These are phyloP conservation scores for Lecanicillium sp. DNA, from an alignment of 2,329 filamentous ascomycete species.

Conservation along the genomic window DNA sequence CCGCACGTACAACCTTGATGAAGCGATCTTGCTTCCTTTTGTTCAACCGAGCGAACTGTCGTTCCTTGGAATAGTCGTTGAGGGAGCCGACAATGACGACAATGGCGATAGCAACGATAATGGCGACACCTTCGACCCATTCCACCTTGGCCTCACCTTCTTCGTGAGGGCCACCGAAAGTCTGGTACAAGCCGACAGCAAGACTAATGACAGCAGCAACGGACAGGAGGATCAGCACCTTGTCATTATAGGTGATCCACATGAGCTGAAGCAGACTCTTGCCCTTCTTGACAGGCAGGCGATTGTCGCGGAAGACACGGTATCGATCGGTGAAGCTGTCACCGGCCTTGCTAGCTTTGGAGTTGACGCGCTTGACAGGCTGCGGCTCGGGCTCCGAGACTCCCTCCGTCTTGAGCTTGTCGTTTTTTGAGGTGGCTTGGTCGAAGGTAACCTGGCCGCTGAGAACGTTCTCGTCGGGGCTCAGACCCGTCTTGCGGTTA, in stretches of 20 bases:
- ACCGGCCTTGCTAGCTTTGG: conserved; percentile 8
- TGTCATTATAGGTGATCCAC: conserved; percentile 82
- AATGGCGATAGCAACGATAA: conserved; percentile 71
- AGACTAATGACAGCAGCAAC: conserved; percentile 65
- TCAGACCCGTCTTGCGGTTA: conserved; percentile 66
- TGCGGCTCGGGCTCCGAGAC: conserved; percentile 2
- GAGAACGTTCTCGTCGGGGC: conserved; percentile 63
- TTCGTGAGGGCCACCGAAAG: conserved; percentile 52
- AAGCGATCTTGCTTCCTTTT: conserved; percentile 70
- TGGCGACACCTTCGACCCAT: conserved; percentile 77
- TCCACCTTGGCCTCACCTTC: conserved; percentile 51
- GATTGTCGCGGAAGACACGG: conserved; percentile 65
- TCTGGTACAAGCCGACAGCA: conserved; percentile 68
- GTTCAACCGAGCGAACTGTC: conserved; percentile 72
- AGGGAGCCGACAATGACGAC: conserved; percentile 70
- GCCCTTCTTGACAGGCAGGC: conserved; percentile 64
- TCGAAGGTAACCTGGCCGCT: conserved; percentile 64
- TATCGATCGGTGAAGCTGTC: conserved; percentile 54
- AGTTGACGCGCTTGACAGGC: conserved; percentile 7
- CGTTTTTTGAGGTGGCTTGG: conserved; percentile 45
- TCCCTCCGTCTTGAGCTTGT: conserved; percentile 27
- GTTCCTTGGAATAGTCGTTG: conserved; percentile 76
- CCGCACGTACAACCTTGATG: conserved; percentile 65
- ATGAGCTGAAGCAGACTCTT: conserved; percentile 66
- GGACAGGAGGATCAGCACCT: conserved; percentile 66